Evolutionary conservation across 495 filamentous ascomycete species (phyloP), one percentile per base, ranked within the genome.

Genomic region (Clavariopsis aquatica): DNA sequence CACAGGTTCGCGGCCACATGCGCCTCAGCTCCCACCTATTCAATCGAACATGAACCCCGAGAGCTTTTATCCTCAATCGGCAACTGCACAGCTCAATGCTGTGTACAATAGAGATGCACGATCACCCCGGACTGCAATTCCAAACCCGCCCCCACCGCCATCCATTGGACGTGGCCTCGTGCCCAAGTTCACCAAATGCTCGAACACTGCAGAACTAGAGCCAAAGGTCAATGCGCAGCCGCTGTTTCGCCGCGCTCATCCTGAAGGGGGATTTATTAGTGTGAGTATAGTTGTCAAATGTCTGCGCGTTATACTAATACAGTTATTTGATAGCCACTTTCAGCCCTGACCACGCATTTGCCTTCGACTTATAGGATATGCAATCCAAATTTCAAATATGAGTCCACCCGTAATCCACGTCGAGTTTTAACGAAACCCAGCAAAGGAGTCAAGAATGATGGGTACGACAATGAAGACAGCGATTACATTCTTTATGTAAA

Each of bases 401-500:
- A 98, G 74, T 97, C 95, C 23, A 96, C 95, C n/a, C 83, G 95
- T 61, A 99, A 99, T 71, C 95, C 95, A 23, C 88, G 95, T 45
- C 85, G 95, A 68, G 95, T 99, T 31, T 80, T 99, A 56, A 99
- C 95, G n/a, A 99, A 99, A 74, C 95, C 95, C 19, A 99, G 95
- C 81, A 99, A 99, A 76, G 93, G 93, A 1, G 85, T 89, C 26
- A 99, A 99, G 82, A 99, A 99, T 73, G 95, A 99, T 80, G 95
- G 95, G 1, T 99, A 90, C 71, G 95, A 99, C 73, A 99, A 99
- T 70, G 95, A 99, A 74, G 95, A 98, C 64, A 98, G 94, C 74
- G 95, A 99, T 74, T 99, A 99, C 74, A 98, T 99, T 64, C 83
- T 99, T 63, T 99, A 98, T 70, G 95, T 99, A 63, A 99, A 99